A percentile compares a stretch with the other conserved stretches of the same genome.
These are phyloP conservation scores for Xanthoconium purpureum DNA, from an alignment of 768 basidiomycete species.

Conservation along the genomic window DNA sequence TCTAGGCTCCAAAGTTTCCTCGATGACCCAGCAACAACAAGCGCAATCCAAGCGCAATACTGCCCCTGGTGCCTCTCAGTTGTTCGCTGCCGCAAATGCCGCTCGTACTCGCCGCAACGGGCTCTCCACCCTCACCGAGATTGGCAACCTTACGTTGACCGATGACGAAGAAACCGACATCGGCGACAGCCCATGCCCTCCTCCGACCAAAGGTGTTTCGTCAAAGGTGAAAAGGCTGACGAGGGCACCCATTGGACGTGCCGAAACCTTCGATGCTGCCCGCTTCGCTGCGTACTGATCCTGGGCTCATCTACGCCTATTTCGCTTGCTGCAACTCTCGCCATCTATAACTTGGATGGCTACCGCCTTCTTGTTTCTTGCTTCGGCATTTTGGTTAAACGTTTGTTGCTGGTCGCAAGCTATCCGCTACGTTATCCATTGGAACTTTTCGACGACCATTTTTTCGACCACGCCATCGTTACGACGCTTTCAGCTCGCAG, in stretches of 20 bases:
- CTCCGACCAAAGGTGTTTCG: slow-evolving; percentile 56
- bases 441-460: slow-evolving; percentile 1
- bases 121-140: slow-evolving; percentile 65
- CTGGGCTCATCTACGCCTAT: slow-evolving; percentile 15
- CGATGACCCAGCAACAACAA: slow-evolving; percentile 35
- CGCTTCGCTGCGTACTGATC: slow-evolving; percentile 47
- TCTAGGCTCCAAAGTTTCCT: slow-evolving; percentile 40
- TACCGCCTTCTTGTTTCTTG: neutral
- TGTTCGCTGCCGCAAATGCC: slow-evolving; percentile 69
- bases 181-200: slow-evolving; percentile 87
- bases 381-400: slow-evolving; percentile 5
- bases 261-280: slow-evolving; percentile 68
- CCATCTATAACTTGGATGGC: neutral
- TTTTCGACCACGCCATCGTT: slow-evolving; percentile 8
- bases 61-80: slow-evolving; percentile 52
- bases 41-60: slow-evolving; percentile 62
- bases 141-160: slow-evolving; percentile 56
- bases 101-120: slow-evolving; percentile 62
- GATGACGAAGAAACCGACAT: slow-evolving; percentile 78
- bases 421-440: slow-evolving; percentile 1
- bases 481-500: slow-evolving; percentile 12
- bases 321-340: neutral
- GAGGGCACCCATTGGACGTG: slow-evolving; percentile 49
- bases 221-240: slow-evolving; percentile 58
- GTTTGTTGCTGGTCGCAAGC: slow-evolving; percentile 9